phyloP scores from a whole-genome alignment of 1,139 yeast genomes.

The Kodamaea sp. region DNA sequence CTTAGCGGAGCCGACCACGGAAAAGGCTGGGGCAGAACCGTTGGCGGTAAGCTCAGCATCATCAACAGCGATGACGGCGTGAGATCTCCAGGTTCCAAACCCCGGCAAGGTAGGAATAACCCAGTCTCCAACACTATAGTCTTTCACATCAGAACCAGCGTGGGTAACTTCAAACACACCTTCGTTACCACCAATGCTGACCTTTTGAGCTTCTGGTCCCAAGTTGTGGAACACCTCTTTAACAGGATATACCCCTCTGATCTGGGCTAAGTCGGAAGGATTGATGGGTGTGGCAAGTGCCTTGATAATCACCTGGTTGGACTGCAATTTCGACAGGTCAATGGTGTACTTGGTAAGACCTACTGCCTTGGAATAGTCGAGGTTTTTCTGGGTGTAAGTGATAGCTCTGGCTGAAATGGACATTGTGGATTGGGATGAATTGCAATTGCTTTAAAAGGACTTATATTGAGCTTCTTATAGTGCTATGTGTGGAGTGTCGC shows the following conservation, averaged over 20 bases:
- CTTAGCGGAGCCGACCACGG: conserved; percentile 18
- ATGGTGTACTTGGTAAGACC: conserved; percentile 10
- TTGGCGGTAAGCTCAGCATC: conserved; percentile 14
- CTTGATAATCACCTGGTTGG: conserved; percentile 17
- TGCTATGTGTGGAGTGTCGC: no score
- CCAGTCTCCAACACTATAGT: conserved; percentile 30
- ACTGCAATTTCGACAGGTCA: conserved; percentile 14
- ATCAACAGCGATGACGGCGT: conserved; percentile 21
- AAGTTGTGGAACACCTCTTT: conserved; percentile 35
- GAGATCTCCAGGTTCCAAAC: conserved; percentile 40
- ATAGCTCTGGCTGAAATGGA: conserved; percentile 24
- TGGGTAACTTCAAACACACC: conserved; percentile 31
- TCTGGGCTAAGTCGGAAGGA: conserved; percentile 46
- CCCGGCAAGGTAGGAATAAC: conserved; percentile 32
- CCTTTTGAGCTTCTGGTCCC: conserved; percentile 25
- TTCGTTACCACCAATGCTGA: conserved; percentile 45
- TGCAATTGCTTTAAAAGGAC: no score
- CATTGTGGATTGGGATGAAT: no score
- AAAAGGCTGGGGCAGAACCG: conserved; percentile 18
- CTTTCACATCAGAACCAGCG: conserved; percentile 23
- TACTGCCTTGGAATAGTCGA: conserved; percentile 18
- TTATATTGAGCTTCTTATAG: no score
- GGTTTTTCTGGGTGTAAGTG: conserved; percentile 22
- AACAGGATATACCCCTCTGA: conserved; percentile 44
- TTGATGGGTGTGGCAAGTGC: conserved; percentile 26